Base-by-base conservation (phyloP, 495 filamentous ascomycete genomes). In the Neurospora sp. region DNA sequence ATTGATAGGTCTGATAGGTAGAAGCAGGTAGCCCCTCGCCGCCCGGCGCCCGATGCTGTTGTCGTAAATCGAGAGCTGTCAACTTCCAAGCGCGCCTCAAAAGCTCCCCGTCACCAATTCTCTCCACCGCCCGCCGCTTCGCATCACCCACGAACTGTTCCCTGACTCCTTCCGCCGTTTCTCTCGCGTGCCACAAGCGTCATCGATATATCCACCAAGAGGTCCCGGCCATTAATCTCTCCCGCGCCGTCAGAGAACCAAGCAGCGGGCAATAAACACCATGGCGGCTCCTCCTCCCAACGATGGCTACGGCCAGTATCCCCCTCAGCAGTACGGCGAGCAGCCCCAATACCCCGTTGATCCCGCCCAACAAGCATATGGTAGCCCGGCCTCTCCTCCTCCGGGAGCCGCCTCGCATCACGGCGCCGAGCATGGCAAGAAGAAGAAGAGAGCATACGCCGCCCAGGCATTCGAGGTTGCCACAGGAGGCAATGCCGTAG, bases 391-490 rank as follows among this genome's bases (percentile, higher is more conserved):
- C 71, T 80, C 83, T 5, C 80, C 84, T 69, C 82, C 85, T 2
- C 80, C 81, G 46, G 73, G 79, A 69, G 70, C 78, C 59, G 74
- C 39, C 39, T 84, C 81, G 54, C 85, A 88, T 66, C 84, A 70
- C 18, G 73, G 83, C 40, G 78, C 78, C 71, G 89, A 87, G 39
- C 83, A 87, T 74, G 82, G 89, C 77, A 86, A 89, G 85, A 85
- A 91, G 82, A 97, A 94, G 87, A 97, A 97, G 86, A 87, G 94
- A 82, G 89, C 91, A 54, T 99, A 99, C 85, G 96, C 96, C 35
- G 93, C 93, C 37, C 91, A 94, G 80, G 95, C 94, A 7, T 99
- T 95, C 81, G 96, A 97, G 12, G 94, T 98, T 78, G 94, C 92
- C 40, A 88, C 88, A 39, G 96, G 96, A 76, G 92, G 92, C 78